Conservation (phyloP, 352 stramenopile species). For the Globisporangium viniferum region DNA sequence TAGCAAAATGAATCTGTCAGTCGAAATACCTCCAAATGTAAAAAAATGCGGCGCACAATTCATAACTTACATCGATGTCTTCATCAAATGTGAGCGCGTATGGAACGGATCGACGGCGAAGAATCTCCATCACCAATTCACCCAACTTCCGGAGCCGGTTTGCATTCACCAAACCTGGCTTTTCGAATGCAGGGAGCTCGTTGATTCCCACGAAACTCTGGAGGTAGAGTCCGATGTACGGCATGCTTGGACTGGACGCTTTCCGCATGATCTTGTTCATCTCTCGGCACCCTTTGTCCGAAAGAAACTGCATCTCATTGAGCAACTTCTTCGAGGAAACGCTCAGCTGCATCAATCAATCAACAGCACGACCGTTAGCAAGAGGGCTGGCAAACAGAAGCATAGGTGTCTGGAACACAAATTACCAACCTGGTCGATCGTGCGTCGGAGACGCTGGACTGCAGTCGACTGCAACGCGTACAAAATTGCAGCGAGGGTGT, state of each 20-base stretch:
- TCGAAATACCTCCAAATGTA: neutral
- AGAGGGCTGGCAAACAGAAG: neutral
- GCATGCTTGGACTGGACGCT: slow-evolving; percentile 71
- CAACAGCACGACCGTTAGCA: neutral
- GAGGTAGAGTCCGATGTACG: slow-evolving; percentile 84
- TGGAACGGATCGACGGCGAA: slow-evolving; percentile 63
- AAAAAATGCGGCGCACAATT: neutral
- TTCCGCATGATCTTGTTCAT: slow-evolving; percentile 86
- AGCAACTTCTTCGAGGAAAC: slow-evolving; percentile 65
- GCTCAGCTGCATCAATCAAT: slow-evolving; percentile 35
- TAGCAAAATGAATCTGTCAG: neutral
- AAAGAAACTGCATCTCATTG: slow-evolving; percentile 77
- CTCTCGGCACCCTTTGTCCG: slow-evolving; percentile 78
- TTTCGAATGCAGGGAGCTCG: slow-evolving; percentile 73
- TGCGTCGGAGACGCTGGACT: slow-evolving; percentile 73
- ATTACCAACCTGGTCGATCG: slow-evolving; percentile 66
- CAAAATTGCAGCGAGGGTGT: slow-evolving; percentile 79
- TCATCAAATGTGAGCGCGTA: slow-evolving; percentile 64
- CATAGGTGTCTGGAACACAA: neutral
- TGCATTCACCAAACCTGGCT: slow-evolving; percentile 62
- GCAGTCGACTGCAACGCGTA: slow-evolving; percentile 86
- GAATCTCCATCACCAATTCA: slow-evolving; percentile 72
- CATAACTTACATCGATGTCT: slow-evolving; percentile 52
- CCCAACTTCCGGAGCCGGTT: slow-evolving; percentile 70
- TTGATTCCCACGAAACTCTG: slow-evolving; percentile 82